Conservation (phyloP, 1,139 yeast species). For the Yarrowia galli region DNA sequence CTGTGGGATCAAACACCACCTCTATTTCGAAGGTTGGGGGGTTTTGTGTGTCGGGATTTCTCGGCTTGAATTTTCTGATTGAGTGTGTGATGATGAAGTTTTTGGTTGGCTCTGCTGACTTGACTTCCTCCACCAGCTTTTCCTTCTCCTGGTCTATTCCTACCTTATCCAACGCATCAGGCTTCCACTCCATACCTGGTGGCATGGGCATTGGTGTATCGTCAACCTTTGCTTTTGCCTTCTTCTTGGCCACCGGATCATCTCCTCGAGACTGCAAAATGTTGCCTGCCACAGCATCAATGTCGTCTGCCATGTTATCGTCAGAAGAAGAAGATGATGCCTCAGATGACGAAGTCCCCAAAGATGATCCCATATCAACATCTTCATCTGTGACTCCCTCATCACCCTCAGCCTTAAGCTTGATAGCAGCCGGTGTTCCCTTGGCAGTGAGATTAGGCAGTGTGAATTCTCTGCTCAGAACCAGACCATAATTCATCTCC, state of each 20-base stretch:
- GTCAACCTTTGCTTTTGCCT: slow-evolving; percentile 40
- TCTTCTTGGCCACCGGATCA: neutral
- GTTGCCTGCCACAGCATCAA: slow-evolving; percentile 15
- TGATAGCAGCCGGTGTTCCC: slow-evolving; percentile 46
- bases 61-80: slow-evolving; percentile 26
- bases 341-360: neutral
- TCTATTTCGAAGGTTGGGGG: slow-evolving; percentile 21
- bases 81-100: slow-evolving; percentile 27
- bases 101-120: neutral
- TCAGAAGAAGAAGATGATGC: slow-evolving; percentile 9
- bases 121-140: slow-evolving; percentile 3
- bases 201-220: slow-evolving; percentile 33
- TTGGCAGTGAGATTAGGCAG: slow-evolving; percentile 49
- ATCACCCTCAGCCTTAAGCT: slow-evolving; percentile 39
- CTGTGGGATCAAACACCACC: slow-evolving; percentile 15
- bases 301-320: slow-evolving; percentile 26
- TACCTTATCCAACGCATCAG: slow-evolving; percentile 31
- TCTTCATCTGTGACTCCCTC: slow-evolving; percentile 18
- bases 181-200: slow-evolving; percentile 37
- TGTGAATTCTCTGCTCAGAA: slow-evolving; percentile 45
- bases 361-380: slow-evolving; percentile 14
- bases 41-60: neutral
- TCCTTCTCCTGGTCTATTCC: slow-evolving; percentile 16
- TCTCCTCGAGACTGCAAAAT: slow-evolving; percentile 21
- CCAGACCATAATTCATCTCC: slow-evolving; percentile 46